Base-by-base conservation (phyloP, 768 basidiomycete species). In the Lactifluus piperatus region DNA sequence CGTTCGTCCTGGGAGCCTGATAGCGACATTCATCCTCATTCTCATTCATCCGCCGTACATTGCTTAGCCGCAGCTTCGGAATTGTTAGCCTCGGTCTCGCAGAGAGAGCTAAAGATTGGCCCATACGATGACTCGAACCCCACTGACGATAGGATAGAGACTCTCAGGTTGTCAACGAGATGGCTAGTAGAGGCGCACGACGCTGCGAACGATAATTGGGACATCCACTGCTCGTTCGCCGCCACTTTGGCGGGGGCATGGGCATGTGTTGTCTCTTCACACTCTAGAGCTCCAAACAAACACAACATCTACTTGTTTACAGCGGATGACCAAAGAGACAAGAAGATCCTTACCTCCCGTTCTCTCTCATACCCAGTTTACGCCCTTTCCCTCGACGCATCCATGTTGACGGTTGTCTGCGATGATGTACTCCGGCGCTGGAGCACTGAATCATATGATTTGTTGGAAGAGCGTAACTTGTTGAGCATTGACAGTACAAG, bases 81-180 rank as follows among this genome's bases (percentile, higher is more conserved):
- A 7, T 18, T 60, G 13, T 22, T 60, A 20, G 59, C 59, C 2
- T 60, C 59, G 3, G 22, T 26, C 34, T 51, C 59, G 26, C 54
- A 60, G 46, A 36, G 20, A 34, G 59, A 51, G 36, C 34, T 60
- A 34, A 60, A 56, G 54, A 60, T 60, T 20, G 54, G 54, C 9
- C 54, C 59, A 13, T 60, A 44, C 34, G 34, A 20, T 27, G 22
- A 36, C 49, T 39, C 48, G 43, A 56, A 56, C n/a, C 14, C 3
- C 30, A 22, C 16, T 22, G 34, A 54, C 29, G 22, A 24, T 16
- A 11, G 27, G 13, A 30, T 20, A n/a, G 54, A 60, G 44, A 56
- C 54, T 34, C 34, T 60, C 34, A 51, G 36, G 18, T 16, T 60
- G 27, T 39, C 27, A 6, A 49, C 59, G 8, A 37, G 20, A 36